Base-by-base conservation (phyloP, 106 monocot genomes). In the Acorus gramineus region DNA sequence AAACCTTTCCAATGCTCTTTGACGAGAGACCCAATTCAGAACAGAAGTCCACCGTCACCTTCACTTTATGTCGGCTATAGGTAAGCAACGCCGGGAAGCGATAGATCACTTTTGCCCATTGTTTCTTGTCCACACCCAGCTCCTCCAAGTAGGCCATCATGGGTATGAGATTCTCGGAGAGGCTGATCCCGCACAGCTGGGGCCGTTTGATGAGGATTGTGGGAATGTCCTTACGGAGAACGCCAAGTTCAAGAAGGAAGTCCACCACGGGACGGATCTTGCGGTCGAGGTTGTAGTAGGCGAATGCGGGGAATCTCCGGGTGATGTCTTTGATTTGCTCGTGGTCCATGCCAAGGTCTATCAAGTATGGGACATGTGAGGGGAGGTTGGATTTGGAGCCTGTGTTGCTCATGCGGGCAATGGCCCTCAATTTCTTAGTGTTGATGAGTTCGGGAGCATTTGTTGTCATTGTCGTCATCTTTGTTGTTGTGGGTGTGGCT, bases 41-140 rank as follows among this genome's bases (percentile, higher is more conserved):
- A 44, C 91, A 76, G 70, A 78, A 98, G 60, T 87, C 88, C 0
- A 88, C 64, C 3, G 79, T 64, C 47, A 75, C 53, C 59, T 83
- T 85, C 43, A 91, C 71, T 66, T 98, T 98, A 13, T 98, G 85
- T 42, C 82, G 67, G 73, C 96, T 91, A 55, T 83, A 98, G 3
- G 96, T 98, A n/a, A 98, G 74, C 69, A 98, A 63, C 44, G 91
- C 91, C 8, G 96, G 96, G 61, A 98, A 92, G 44, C 88, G 70
- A 54, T 70, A 81, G 66, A 98, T 91, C 44, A 98, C 79, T 71
- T 98, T 98, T 11, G 82, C 87, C 91, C 96, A 98, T 49, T 71
- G 63, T 43, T 42, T 75, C 71, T 91, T 91, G 51, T 98, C 91
- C 45, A 98, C 71, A 46, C 96, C 96, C 0, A 83, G 67, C 56